These are phyloP conservation scores for Fraxinus nigra DNA, from an alignment of 305 asterid species.

Conservation along the genomic window DNA sequence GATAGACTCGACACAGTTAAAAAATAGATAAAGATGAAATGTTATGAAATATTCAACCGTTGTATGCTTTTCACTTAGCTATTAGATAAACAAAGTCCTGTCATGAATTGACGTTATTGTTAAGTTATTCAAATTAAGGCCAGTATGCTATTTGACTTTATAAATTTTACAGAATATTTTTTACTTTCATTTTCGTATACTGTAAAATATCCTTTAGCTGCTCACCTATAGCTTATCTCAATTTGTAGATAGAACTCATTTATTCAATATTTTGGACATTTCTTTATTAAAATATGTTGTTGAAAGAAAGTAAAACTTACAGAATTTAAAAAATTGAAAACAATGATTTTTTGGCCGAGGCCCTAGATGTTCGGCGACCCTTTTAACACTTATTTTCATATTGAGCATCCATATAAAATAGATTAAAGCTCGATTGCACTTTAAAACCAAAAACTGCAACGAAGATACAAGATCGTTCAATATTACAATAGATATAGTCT, in stretches of 20 bases:
- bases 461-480: neutral
- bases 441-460: neutral
- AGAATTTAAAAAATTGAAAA: neutral
- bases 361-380: neutral
- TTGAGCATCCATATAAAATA: neutral
- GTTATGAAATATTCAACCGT: neutral
- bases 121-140: neutral
- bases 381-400: neutral
- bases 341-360: neutral
- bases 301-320: neutral
- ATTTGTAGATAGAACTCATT: neutral
- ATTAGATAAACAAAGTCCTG: neutral
- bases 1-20: neutral
- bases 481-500: too few relatives aligned
- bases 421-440: neutral
- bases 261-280: neutral
- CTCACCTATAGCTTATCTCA: neutral
- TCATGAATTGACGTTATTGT: neutral
- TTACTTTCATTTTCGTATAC: neutral
- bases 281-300: neutral
- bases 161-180: neutral
- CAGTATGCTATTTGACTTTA: neutral
- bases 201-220: neutral
- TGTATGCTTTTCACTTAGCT: neutral
- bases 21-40: neutral